These are phyloP conservation scores for Umbelopsis sp. DNA, from an alignment of 192 early-diverging fungal genomes.

Conservation along the genomic window DNA sequence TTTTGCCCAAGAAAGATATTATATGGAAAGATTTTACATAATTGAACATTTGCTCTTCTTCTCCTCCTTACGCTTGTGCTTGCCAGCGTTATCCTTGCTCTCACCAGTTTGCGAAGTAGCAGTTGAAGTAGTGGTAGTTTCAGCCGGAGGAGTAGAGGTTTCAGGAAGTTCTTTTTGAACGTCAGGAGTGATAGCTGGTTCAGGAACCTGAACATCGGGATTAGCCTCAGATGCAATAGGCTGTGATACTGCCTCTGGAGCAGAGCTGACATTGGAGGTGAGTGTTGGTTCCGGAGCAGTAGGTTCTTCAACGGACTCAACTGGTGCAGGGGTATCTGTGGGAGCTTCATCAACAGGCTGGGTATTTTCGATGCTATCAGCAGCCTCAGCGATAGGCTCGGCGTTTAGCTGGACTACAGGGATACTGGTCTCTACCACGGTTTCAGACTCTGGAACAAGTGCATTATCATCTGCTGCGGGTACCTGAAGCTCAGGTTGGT, in stretches of 20 bases:
- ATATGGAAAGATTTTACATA: background rate
- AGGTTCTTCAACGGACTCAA: background rate
- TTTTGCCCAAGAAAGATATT: no score
- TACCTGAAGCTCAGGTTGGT: background rate
- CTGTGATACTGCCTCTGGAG: background rate
- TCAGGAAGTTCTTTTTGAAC: constrained; percentile 3
- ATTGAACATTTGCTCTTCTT: constrained; percentile 7
- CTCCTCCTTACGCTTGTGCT: constrained; percentile 8
- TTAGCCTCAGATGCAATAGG: background rate
- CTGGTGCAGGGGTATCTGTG: background rate
- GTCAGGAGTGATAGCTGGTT: background rate
- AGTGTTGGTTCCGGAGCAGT: background rate
- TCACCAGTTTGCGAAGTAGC: background rate
- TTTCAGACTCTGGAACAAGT: background rate
- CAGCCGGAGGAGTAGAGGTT: background rate
- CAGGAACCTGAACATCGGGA: background rate
- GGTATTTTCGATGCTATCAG: background rate
- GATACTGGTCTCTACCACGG: background rate
- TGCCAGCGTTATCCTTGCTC: background rate
- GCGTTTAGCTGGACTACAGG: background rate
- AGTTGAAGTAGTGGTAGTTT: background rate
- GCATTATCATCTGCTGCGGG: background rate
- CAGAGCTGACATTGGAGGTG: background rate
- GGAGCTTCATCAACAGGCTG: background rate
- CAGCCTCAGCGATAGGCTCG: background rate